phyloP scores from a whole-genome alignment of 2,329 filamentous ascomycete genomes.

The Thelonectria rubi region DNA sequence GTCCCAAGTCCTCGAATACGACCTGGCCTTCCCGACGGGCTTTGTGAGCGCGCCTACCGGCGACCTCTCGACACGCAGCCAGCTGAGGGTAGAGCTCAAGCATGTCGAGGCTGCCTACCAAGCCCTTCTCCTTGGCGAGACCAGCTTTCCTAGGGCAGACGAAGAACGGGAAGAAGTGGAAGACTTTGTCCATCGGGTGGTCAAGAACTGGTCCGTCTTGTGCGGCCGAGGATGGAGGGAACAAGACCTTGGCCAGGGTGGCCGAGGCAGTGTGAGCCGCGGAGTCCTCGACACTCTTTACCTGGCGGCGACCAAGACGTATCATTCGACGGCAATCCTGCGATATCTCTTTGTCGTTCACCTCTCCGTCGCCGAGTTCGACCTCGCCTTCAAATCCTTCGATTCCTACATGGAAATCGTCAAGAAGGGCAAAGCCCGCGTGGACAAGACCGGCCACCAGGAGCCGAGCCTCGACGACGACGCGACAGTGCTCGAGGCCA shows the following conservation, averaged over 20 bases:
- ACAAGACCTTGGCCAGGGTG: conserved; percentile 81
- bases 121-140: conserved; percentile 77
- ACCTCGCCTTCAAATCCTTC: conserved; percentile 88
- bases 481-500: conserved; percentile 77
- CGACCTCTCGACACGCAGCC: conserved; percentile 65
- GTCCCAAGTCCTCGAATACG: conserved; percentile 76
- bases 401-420: conserved; percentile 93
- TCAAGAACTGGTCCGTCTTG: conserved; percentile 85
- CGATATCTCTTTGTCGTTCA: conserved; percentile 89
- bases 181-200: conserved; percentile 78
- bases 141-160: conserved; percentile 84
- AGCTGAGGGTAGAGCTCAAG: conserved; percentile 80
- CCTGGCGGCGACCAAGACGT: conserved; percentile 89
- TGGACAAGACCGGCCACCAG: conserved; percentile 77
- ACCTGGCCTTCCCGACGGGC: conserved; percentile 67
- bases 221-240: conserved; percentile 84
- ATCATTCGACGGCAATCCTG: conserved; percentile 90
- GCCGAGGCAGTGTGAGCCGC: conserved; percentile 77
- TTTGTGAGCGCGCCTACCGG: conserved; percentile 52
- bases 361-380: conserved; percentile 87
- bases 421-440: conserved; percentile 82
- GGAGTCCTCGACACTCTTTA: conserved; percentile 89
- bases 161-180: conserved; percentile 83
- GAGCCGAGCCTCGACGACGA: conserved; percentile 82
- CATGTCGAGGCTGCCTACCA: conserved; percentile 84